Evolutionary conservation across 805 yeast species (phyloP).

Genomic region (Sungouiella blattae): DNA sequence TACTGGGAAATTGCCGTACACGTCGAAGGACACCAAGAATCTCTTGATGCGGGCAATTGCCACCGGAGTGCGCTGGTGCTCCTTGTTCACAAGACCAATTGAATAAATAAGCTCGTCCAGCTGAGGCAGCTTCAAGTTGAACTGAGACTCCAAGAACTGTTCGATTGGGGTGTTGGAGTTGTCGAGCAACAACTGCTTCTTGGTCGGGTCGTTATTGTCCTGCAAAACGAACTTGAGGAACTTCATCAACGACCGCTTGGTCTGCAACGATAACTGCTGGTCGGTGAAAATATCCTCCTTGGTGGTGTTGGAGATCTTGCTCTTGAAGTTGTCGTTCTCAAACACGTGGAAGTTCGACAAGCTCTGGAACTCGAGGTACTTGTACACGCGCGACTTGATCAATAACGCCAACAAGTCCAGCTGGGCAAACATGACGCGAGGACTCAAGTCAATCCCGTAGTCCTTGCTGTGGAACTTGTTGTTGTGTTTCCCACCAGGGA

Average conservation of each 20-base stretch:
- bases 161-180: conserved; percentile 56
- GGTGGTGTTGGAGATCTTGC: conserved; percentile 68
- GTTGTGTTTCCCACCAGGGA: conserved; percentile 56
- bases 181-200: conserved; percentile 53
- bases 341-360: conserved; percentile 87
- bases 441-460: conserved; percentile 84
- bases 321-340: conserved; percentile 84
- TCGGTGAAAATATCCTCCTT: conserved; percentile 93
- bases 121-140: conserved; percentile 70
- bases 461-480: conserved; percentile 58
- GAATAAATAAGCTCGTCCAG: conserved; percentile 81
- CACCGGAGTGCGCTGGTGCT: conserved; percentile 60
- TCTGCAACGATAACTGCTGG: conserved; percentile 66
- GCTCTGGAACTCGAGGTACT: conserved; percentile 89
- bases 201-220: conserved; percentile 56
- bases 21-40: conserved; percentile 79
- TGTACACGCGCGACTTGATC: conserved; percentile 81
- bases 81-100: conserved; percentile 70
- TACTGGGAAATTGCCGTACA: conserved; percentile 93
- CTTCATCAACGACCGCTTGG: conserved; percentile 85
- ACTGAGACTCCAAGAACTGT: conserved; percentile 58
- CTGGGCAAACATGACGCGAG: conserved; percentile 83
- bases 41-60: conserved; percentile 82
- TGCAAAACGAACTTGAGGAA: conserved; percentile 80
- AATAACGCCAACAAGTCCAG: conserved; percentile 80